phyloP scores from a whole-genome alignment of 257 asterid species.

The Solanum arcanum region DNA sequence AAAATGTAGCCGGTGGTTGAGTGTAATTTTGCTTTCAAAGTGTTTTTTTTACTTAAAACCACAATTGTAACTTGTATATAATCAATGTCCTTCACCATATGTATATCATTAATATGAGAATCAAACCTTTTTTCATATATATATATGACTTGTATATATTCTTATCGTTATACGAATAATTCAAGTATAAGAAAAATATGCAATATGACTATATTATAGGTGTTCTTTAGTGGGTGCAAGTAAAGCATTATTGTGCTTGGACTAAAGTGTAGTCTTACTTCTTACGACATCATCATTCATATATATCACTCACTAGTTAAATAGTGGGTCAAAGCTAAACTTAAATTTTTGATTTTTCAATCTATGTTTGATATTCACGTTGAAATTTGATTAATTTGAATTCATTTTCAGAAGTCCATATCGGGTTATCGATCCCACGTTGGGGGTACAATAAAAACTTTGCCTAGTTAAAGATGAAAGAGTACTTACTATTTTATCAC shows the following conservation, averaged over 20 bases:
- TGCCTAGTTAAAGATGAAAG: background rate
- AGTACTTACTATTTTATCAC: background rate
- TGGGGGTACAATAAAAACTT: too few relatives aligned
- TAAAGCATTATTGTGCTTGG: background rate
- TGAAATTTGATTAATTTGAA: background rate
- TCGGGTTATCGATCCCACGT: too few relatives aligned
- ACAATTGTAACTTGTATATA: slow-evolving; percentile 36
- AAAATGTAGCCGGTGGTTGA: slow-evolving; percentile 32
- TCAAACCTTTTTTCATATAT: background rate
- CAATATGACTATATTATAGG: background rate
- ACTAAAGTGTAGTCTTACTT: background rate
- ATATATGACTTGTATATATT: too few relatives aligned
- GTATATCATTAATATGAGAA: slow-evolving; percentile 7
- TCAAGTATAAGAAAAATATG: background rate
- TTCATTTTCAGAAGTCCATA: fast-evolving
- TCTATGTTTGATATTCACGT: fast-evolving
- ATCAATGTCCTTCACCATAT: slow-evolving; percentile 3
- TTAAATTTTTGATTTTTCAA: too few relatives aligned
- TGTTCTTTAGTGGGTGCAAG: background rate
- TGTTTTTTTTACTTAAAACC: slow-evolving; percentile 9
- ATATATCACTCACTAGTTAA: background rate
- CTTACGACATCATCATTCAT: background rate
- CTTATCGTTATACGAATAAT: too few relatives aligned
- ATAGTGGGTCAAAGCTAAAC: background rate
- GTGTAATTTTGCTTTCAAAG: slow-evolving; percentile 2